Evolutionary conservation across 1,139 yeast species (phyloP), one percentile per base, ranked within the genome.

Genomic region (Blastobotrys arbuscula): DNA sequence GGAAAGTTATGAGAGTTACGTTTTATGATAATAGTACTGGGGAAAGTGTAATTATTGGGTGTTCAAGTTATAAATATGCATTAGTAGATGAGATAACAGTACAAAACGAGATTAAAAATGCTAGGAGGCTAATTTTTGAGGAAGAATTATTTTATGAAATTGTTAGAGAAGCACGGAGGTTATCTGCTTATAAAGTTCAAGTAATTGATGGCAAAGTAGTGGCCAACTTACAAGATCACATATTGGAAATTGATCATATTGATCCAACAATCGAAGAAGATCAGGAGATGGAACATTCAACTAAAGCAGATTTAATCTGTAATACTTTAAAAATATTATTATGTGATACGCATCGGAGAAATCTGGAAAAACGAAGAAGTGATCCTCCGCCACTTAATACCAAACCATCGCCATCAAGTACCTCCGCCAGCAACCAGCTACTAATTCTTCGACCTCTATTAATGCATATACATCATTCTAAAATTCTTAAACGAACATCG

Each of bases 61-160:
- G 57, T 24, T 59, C 62, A 21, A 48, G 52, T 6, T 54, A 33
- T 45, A 48, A 42, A 46, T 42, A 48, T 23, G 33, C 50, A 3
- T 41, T 53, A 18, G 39, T 55, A 23, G 52, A 56, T 9, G 62
- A 58, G 5, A 47, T 42, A 26, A 43, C 54, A 2, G 62, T 61
- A 16, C 55, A 55, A 37, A 57, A 53, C 15, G 66, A 60, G 45
- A 66, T 69, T 24, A 58, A 60, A 33, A 63, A 62, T n/a, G 71
- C 72, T n/a, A 56, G 96, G 46, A 82, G 76, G 55, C 79, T 81
- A 53, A 71, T 90, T 8, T 90, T 90, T 69, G 97, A 90, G 61
- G 94, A 87, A 59, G 97, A 90, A 61, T 71, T 84, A 44, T 80
- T 78, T 57, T 77, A 79, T 62, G 88, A 83, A 57, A 68, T 90